A percentile compares a stretch with the other conserved stretches of the same genome.
Conservation (phyloP, 208 protist species). For the Strigomonas galati region DNA sequence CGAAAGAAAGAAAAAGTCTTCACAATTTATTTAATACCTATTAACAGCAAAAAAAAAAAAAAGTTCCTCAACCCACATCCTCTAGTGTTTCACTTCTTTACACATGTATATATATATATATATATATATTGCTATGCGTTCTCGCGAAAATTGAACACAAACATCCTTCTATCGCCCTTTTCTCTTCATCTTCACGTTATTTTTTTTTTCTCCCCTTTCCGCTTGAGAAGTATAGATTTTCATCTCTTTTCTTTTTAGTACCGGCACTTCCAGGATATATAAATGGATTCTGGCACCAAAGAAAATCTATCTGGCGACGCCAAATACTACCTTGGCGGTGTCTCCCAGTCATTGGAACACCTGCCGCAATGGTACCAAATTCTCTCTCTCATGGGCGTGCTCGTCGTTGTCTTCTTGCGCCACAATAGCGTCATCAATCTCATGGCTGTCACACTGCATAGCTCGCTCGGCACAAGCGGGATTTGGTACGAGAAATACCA, state of each 20-base stretch:
- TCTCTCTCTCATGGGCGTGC: conserved; percentile 49
- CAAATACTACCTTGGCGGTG: conserved; percentile 53
- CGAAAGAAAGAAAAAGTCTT: background rate
- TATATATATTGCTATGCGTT: background rate
- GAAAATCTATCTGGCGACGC: background rate
- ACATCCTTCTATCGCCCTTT: conserved; percentile 3
- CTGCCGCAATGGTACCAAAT: conserved; percentile 86
- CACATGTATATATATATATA: too few species aligned
- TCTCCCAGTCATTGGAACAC: conserved; percentile 70
- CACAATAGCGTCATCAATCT: conserved; percentile 65
- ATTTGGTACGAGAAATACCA: conserved; percentile 78
- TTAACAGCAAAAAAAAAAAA: background rate
- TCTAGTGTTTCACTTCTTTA: too few species aligned
- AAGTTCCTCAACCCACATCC: background rate
- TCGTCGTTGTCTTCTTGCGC: conserved; percentile 67
- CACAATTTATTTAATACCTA: conserved; percentile 2
- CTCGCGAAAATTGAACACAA: too few species aligned
- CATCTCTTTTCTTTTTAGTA: too few species aligned
- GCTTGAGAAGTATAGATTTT: too few species aligned
- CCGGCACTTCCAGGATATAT: too few species aligned
- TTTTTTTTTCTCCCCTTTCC: conserved; percentile 14
- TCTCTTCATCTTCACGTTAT: background rate
- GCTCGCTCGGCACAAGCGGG: conserved; percentile 69
- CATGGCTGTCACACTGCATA: conserved; percentile 75
- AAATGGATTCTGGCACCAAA: background rate